Percentiles rank a stretch among this genome's conserved stretches.
These are phyloP conservation scores for Dryas octopetala DNA, from an alignment of 306 rosid species.

Conservation along the genomic window DNA sequence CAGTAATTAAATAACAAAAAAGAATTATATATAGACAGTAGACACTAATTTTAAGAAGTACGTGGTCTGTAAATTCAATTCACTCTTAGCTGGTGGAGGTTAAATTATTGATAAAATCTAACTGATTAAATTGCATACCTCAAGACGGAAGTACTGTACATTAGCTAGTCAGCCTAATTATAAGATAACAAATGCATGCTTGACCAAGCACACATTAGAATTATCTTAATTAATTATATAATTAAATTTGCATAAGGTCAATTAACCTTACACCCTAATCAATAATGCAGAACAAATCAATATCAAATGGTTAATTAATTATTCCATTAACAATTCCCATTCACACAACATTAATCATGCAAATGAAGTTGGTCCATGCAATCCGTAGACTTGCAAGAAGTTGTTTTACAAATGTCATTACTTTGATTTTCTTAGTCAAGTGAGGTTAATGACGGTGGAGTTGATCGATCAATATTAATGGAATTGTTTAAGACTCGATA, in stretches of 20 bases:
- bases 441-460: neutral
- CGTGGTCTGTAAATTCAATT: too few species aligned
- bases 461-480: neutral
- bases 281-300: neutral
- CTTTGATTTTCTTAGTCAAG: neutral
- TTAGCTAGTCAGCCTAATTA: neutral
- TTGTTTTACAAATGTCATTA: too few species aligned
- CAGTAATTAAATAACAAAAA: too few species aligned
- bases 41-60: too few species aligned
- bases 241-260: neutral
- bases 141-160: too few species aligned
- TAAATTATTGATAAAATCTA: too few species aligned
- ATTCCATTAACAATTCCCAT: neutral
- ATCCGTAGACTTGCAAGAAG: too few species aligned
- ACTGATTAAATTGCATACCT: too few species aligned
- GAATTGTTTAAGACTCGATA: neutral
- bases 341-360: neutral
- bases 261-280: neutral
- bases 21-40: too few species aligned
- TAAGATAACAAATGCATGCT: neutral
- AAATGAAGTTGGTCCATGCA: slow-evolving; percentile 2
- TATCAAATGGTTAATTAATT: neutral
- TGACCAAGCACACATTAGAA: neutral
- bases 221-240: neutral
- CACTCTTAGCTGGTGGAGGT: too few species aligned